A percentile compares a stretch with the other conserved stretches of the same genome.
phyloP scores from a whole-genome alignment of 2,329 filamentous ascomycete genomes.

The Thelonectria blattea region DNA sequence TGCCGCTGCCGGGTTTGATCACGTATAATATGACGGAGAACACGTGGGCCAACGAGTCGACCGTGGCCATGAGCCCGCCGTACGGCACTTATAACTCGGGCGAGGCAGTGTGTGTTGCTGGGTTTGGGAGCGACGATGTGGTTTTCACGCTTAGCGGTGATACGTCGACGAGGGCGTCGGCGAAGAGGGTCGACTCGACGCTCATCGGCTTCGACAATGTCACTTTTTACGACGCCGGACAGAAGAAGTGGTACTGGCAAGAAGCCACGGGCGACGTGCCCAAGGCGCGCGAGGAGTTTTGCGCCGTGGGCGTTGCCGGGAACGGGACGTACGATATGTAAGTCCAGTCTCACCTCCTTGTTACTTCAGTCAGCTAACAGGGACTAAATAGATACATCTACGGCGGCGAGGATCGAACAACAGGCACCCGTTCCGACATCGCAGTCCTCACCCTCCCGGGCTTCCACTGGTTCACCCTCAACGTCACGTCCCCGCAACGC shows the following conservation, averaged over 20 bases:
- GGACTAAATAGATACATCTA: conserved; percentile 1
- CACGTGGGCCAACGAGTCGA: conserved; percentile 5
- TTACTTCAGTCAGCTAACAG: background rate
- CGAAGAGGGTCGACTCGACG: background rate
- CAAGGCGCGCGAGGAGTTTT: conserved; percentile 1
- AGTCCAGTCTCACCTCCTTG: background rate
- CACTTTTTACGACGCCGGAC: conserved; percentile 1
- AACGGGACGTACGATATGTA: conserved; percentile 12
- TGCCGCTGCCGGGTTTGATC: background rate
- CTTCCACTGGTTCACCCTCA: conserved; percentile 14
- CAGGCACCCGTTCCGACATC: conserved; percentile 1
- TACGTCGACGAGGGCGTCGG: background rate
- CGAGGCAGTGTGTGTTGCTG: background rate
- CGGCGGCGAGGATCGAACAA: conserved; percentile 4
- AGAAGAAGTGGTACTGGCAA: conserved; percentile 4
- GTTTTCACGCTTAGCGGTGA: conserved; percentile 5
- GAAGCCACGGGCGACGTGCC: conserved; percentile 2
- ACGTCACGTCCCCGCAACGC: conserved; percentile 1
- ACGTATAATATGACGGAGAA: conserved; percentile 9
- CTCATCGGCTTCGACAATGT: conserved; percentile 7
- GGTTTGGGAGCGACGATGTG: background rate
- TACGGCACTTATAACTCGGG: conserved; percentile 11
- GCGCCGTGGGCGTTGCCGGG: conserved; percentile 3
- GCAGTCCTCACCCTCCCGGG: conserved; percentile 6
- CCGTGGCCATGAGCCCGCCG: background rate